A percentile compares a stretch with the other conserved stretches of the same genome.
phyloP scores from a whole-genome alignment of 371 early-diverging fungal genomes.

The Mucor lusitanicus region DNA sequence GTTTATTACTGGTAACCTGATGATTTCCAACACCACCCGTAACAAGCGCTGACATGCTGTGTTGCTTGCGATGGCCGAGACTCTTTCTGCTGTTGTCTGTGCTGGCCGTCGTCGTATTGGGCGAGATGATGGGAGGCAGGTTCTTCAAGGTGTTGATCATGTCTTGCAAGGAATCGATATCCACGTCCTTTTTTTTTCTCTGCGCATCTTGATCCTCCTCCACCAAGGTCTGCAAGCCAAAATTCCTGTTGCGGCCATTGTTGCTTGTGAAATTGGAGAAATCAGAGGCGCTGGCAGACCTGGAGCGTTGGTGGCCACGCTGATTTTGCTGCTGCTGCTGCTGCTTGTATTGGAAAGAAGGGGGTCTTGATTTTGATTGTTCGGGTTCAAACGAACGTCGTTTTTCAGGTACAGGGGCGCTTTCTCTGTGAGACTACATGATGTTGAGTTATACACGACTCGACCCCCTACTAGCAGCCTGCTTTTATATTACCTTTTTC shows the following conservation, averaged over 20 bases:
- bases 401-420: conserved; percentile 22
- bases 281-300: conserved; percentile 45
- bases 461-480: background rate
- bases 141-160: conserved; percentile 59
- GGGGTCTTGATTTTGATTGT: conserved; percentile 12
- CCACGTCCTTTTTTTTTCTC: conserved; percentile 10
- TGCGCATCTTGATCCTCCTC: conserved; percentile 25
- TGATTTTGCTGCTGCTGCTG: background rate
- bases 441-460: background rate
- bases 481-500: conserved; percentile 13
- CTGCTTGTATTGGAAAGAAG: conserved; percentile 4
- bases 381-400: conserved; percentile 20
- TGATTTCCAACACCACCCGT: conserved; percentile 11
- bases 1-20: conserved; percentile 26
- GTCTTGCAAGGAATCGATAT: conserved; percentile 50
- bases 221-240: conserved; percentile 19
- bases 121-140: conserved; percentile 43
- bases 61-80: conserved; percentile 39
- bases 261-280: conserved; percentile 13
- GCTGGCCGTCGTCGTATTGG: background rate
- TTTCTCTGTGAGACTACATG: conserved; percentile 21
- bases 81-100: conserved; percentile 2
- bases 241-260: conserved; percentile 14
- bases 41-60: conserved; percentile 36
- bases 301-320: conserved; percentile 44